These are phyloP conservation scores for Auriculariales sp. DNA, from an alignment of 768 basidiomycete species.

Conservation along the genomic window DNA sequence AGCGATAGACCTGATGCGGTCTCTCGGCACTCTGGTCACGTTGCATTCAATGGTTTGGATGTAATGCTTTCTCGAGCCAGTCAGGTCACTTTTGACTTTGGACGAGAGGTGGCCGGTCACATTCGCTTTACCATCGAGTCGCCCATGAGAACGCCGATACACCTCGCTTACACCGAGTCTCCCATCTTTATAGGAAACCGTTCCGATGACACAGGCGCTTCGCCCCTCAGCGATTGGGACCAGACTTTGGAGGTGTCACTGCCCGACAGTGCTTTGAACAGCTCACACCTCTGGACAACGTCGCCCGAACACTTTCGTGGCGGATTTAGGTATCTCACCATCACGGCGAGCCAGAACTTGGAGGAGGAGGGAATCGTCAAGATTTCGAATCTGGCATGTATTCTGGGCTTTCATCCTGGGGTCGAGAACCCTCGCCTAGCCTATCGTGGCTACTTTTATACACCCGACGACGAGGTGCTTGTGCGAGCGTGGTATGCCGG, in stretches of 20 bases:
- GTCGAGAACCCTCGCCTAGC: conserved; percentile 30
- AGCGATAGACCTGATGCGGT: no score
- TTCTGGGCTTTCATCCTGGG: conserved; percentile 41
- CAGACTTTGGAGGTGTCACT: conserved; percentile 32
- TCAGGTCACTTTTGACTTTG: no score
- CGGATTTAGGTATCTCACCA: conserved; percentile 39
- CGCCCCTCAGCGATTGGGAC: conserved; percentile 19
- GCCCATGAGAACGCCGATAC: no score
- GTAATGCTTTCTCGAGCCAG: no score
- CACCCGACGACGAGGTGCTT: conserved; percentile 32
- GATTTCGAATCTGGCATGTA: conserved; percentile 34
- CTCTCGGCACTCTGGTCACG: no score
- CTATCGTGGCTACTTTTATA: conserved; percentile 40
- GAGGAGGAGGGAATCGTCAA: conserved; percentile 20
- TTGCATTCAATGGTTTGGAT: no score
- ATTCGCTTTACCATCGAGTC: no score
- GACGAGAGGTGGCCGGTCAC: no score
- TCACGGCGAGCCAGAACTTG: conserved; percentile 18
- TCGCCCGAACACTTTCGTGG: conserved; percentile 30
- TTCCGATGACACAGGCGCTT: conserved; percentile 38
- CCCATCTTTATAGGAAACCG: conserved; percentile 40
- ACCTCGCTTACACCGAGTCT: conserved; percentile 43
- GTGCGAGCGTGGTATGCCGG: conserved; percentile 45
- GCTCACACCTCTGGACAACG: conserved; percentile 32
- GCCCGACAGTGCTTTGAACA: conserved; percentile 21